These are phyloP conservation scores for Agroathelia rolfsii DNA, from an alignment of 1,284 basidiomycete species.

Conservation along the genomic window DNA sequence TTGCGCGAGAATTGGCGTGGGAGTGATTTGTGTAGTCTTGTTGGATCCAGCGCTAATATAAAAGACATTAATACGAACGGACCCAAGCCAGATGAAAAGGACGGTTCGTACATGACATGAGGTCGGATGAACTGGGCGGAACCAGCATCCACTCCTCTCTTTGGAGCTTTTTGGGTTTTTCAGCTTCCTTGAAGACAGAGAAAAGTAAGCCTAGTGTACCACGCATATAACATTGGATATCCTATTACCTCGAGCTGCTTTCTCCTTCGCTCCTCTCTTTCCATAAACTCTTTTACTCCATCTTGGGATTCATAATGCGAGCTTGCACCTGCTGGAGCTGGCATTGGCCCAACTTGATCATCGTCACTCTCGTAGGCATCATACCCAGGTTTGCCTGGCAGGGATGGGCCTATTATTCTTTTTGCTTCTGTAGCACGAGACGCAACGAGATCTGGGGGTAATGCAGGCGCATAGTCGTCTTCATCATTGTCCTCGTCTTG, in stretches of 20 bases:
- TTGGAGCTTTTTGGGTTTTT: constrained; percentile 62
- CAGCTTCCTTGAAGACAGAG: constrained; percentile 66
- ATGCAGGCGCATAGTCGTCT: constrained; percentile 49
- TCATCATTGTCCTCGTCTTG: constrained; percentile 41
- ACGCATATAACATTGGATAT: too few relatives aligned
- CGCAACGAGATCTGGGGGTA: constrained; percentile 51
- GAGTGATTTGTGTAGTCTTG: constrained; percentile 52
- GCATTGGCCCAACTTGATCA: constrained; percentile 73
- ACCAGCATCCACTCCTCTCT: constrained; percentile 95
- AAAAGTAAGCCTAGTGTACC: too few relatives aligned
- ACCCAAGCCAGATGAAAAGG: too few relatives aligned
- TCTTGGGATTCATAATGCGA: constrained; percentile 32
- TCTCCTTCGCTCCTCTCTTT: constrained; percentile 66
- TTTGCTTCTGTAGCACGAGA: constrained; percentile 20
- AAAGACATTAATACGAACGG: too few relatives aligned
- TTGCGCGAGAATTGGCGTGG: constrained; percentile 74
- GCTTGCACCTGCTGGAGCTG: constrained; percentile 34
- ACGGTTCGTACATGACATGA: constrained; percentile 69
- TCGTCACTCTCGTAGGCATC: constrained; percentile 53
- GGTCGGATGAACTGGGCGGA: constrained; percentile 70
- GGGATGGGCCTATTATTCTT: constrained; percentile 28
- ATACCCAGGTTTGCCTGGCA: constrained; percentile 19
- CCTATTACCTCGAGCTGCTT: constrained; percentile 62
- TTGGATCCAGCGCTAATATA: constrained; percentile 64
- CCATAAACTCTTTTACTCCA: constrained; percentile 71